phyloP scores from a whole-genome alignment of 352 stramenopile genomes.

The Phytopythium sindhum region DNA sequence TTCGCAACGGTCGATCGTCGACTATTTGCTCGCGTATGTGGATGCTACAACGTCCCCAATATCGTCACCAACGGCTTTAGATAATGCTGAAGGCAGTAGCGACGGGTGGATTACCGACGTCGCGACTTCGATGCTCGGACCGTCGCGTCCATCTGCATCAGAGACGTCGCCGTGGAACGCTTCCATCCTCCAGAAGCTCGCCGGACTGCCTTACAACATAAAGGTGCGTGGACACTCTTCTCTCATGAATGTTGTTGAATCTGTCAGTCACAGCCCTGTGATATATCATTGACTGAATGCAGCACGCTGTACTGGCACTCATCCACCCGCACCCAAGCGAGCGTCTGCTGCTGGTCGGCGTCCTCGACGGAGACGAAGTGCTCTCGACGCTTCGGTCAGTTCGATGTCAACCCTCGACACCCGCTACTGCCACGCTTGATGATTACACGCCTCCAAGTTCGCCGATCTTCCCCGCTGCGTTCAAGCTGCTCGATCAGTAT shows the following conservation, averaged over 20 bases:
- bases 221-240: conserved; percentile 24
- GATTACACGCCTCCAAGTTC: conserved; percentile 21
- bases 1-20: conserved; percentile 36
- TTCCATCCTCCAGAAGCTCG: conserved; percentile 20
- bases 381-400: conserved; percentile 8
- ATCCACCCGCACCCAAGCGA: conserved; percentile 43
- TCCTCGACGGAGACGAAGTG: conserved; percentile 34
- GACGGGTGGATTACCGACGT: conserved; percentile 28
- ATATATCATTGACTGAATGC: not conserved
- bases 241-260: not conserved
- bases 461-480: conserved; percentile 42
- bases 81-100: not conserved
- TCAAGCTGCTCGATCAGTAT: conserved; percentile 49
- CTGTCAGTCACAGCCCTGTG: not conserved
- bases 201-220: conserved; percentile 38
- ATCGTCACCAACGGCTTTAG: not conserved
- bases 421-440: not conserved
- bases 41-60: not conserved
- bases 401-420: not conserved
- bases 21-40: conserved; percentile 29
- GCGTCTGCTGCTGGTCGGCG: conserved; percentile 23
- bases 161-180: conserved; percentile 25
- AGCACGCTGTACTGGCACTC: conserved; percentile 41
- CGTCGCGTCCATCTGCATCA: not conserved
- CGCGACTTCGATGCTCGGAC: conserved; percentile 9